Percentiles rank a stretch among this genome's conserved stretches.
Evolutionary conservation across 108 stramenopile species (phyloP).

Genomic region (Skeletonema potamos): DNA sequence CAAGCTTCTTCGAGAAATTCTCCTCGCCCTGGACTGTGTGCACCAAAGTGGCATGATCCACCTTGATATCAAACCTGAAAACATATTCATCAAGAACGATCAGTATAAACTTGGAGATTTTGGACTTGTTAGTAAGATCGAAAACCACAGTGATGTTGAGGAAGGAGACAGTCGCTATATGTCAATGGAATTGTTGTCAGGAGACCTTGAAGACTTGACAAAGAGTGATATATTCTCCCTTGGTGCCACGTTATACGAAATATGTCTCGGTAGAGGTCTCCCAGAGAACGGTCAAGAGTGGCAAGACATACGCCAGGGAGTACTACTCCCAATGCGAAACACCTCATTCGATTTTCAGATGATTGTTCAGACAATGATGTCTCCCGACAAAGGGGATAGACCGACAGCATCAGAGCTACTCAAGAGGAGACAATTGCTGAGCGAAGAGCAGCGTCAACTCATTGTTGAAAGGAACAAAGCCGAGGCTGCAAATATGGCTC

Average conservation of each 20-base stretch:
- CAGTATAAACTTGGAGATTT: slow-evolving; percentile 94
- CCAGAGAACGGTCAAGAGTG: slow-evolving; percentile 90
- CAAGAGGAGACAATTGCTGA: slow-evolving; percentile 76
- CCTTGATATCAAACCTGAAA: slow-evolving; percentile 95
- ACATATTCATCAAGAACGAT: slow-evolving; percentile 92
- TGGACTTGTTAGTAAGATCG: slow-evolving; percentile 82
- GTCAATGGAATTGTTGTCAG: slow-evolving; percentile 89
- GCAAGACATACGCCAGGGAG: slow-evolving; percentile 85
- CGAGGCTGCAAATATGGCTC: slow-evolving; percentile 62
- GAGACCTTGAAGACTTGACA: slow-evolving; percentile 85
- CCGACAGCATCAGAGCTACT: slow-evolving; percentile 77
- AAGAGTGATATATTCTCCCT: slow-evolving; percentile 95
- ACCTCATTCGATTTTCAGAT: slow-evolving; percentile 67
- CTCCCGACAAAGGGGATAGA: slow-evolving; percentile 60
- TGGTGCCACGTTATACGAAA: slow-evolving; percentile 87
- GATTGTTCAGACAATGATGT: slow-evolving; percentile 82
- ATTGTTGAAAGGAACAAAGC: slow-evolving; percentile 80
- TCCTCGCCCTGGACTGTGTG: slow-evolving; percentile 83
- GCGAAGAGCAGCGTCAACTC: slow-evolving; percentile 83
- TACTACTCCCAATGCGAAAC: slow-evolving; percentile 55
- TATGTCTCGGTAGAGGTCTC: slow-evolving; percentile 73
- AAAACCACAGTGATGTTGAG: slow-evolving; percentile 68
- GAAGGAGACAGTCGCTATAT: slow-evolving; percentile 96
- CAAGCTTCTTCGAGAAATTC: slow-evolving; percentile 85
- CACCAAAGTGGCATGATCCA: slow-evolving; percentile 88